Evolutionary conservation across 108 stramenopile species (phyloP), one percentile per base, ranked within the genome.

Genomic region (Conticribra weissflogii): DNA sequence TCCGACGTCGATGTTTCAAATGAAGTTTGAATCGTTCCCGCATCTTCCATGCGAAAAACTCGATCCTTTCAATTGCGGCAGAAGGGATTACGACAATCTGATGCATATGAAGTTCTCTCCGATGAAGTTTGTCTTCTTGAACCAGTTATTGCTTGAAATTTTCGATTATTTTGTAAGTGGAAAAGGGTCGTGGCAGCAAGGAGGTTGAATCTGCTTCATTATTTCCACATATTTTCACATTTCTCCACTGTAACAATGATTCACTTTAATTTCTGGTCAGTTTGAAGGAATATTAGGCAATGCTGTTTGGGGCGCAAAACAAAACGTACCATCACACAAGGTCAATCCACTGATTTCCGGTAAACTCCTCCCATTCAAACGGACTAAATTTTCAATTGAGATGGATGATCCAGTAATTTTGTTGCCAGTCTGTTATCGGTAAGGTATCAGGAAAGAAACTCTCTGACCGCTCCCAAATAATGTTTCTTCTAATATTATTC

Each of bases 121-220:
- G 16, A 90, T 90, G 88, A 71, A 81, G 49, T 88, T 93, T 76
- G 92, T 93, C 0, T 86, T 81, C 32, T 58, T 90, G 1, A 79
- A 89, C 56, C 92, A 93, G 53, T 70, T 93, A 2, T 88, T 86
- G 89, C 81, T 89, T 24, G 92, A 93, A 60, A 78, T 93, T 4
- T 71, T 87, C 23, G 92, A 93, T 58, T 93, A 90, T 52, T 90
- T 89, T 63, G 36, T 41, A 41, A 41, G 36, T 41, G n/a, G n/a
- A n/a, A n/a, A n/a, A n/a, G n/a, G n/a, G n/a, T n/a, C n/a, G n/a
- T n/a, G n/a, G n/a, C n/a, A n/a, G n/a, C n/a, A n/a, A n/a, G n/a
- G n/a, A n/a, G n/a, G n/a, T n/a, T n/a, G n/a, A n/a, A n/a, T n/a
- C n/a, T n/a, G n/a, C n/a, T n/a, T n/a, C n/a, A n/a, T n/a, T n/a